Evolutionary conservation across 1,139 yeast species (phyloP), one percentile per base, ranked within the genome.

Genomic region (Protomyces arabidopsidicola): DNA sequence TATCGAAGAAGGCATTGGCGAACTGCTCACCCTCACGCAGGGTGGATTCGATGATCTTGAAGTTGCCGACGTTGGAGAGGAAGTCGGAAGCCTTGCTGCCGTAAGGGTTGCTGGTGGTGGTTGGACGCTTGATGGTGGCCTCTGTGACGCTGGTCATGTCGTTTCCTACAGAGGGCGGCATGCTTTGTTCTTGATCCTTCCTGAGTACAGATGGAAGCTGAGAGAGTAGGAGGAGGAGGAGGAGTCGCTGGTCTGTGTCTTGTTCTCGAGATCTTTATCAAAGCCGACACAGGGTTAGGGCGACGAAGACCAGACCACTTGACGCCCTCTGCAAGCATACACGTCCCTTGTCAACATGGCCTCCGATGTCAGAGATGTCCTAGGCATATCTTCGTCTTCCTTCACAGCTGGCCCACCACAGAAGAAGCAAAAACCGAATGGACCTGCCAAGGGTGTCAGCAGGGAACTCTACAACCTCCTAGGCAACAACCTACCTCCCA

Each of bases 1-100:
- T 90, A 71, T 85, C 80, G 79, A 93, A 93, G 77, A 91, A 93
- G 10, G 98, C 97, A 74, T 91, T 93, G 73, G 98, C 97, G 75
- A 93, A 93, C 76, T 93, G 98, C 78, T 93, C 98, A 75, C 98
- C 98, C 78, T 93, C 98, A 82, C 98, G 86, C 69, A 93, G 81
- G 36, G 98, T 93, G 22, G 97, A 89, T 78, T 93, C 98, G 73
- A 93, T 93, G 72, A 93, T 79, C 80, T 91, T 91, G 78, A 91
- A 93, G 72, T 85, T 86, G 71, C 86, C 82, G 55, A 93, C 98
- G 74, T 93, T 93, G 22, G 97, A 90, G 69, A 93, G 79, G 74
- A 80, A 90, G 78, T 93, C 98, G 66, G 90, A 84, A 63, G 98
- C 98, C 74, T 91, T 87, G 68, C 97, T 96, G 35, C 97, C 98